Percentiles rank a stretch among this genome's conserved stretches.
These are phyloP conservation scores for Ophiostoma australiae DNA, from an alignment of 2,329 filamentous ascomycete species.

Conservation along the genomic window DNA sequence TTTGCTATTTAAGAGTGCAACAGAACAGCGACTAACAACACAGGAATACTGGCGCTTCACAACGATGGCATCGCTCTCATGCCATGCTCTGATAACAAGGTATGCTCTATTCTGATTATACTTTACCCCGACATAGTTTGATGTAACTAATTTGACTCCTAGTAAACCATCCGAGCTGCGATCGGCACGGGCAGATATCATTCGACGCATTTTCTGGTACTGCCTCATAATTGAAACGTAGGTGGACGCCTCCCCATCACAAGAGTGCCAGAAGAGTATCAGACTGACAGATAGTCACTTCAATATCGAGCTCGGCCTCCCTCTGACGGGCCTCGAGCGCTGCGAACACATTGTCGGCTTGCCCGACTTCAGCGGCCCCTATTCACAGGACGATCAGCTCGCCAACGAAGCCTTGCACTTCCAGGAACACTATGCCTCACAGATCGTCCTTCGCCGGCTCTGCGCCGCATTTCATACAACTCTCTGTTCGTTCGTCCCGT, in stretches of 20 bases:
- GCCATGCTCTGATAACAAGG: conserved; percentile 53
- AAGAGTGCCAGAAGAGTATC: background rate
- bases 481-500: conserved; percentile 33
- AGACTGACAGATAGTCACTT: conserved; percentile 32
- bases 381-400: conserved; percentile 44
- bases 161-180: conserved; percentile 44
- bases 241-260: conserved; percentile 22
- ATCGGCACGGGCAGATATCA: conserved; percentile 46
- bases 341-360: conserved; percentile 51
- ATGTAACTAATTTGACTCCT: background rate
- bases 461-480: conserved; percentile 49
- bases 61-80: conserved; percentile 52
- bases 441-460: conserved; percentile 52
- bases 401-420: conserved; percentile 50
- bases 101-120: conserved; percentile 30
- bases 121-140: background rate
- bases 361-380: conserved; percentile 48
- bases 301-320: conserved; percentile 55
- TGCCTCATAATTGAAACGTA: conserved; percentile 53
- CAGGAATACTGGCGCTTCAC: conserved; percentile 59
- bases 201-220: conserved; percentile 53
- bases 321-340: conserved; percentile 50
- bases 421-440: conserved; percentile 55
- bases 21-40: background rate
- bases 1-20: too few species aligned